phyloP scores from a whole-genome alignment of 805 yeast genomes.

The Candida takata region DNA sequence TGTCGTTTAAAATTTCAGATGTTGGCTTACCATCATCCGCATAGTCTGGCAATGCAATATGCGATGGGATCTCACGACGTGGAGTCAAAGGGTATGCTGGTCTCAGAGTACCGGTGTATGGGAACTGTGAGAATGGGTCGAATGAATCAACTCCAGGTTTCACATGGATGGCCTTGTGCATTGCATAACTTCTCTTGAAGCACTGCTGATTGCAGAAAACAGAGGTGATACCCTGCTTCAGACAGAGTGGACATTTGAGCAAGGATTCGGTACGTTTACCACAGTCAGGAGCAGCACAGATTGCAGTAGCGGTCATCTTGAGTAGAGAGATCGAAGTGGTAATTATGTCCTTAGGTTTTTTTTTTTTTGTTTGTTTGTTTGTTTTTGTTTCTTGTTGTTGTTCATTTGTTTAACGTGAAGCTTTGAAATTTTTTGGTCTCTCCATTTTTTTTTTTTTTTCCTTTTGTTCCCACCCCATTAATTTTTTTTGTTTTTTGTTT shows the following conservation, averaged over 20 bases:
- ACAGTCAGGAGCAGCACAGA: slow-evolving; percentile 77
- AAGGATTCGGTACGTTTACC: slow-evolving; percentile 71
- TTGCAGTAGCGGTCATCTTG: slow-evolving; percentile 1
- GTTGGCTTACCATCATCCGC: slow-evolving; percentile 74
- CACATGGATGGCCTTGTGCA: slow-evolving; percentile 71
- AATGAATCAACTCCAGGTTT: slow-evolving; percentile 55
- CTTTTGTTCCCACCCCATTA: too few relatives aligned
- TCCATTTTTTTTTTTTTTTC: too few relatives aligned
- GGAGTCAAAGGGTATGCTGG: slow-evolving; percentile 80
- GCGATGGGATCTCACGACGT: slow-evolving; percentile 62
- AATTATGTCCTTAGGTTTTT: too few relatives aligned
- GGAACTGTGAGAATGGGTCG: slow-evolving; percentile 81
- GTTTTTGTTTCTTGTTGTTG: too few relatives aligned
- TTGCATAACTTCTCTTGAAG: slow-evolving; percentile 62
- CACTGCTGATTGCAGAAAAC: slow-evolving; percentile 81
- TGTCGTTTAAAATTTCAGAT: slow-evolving; percentile 66
- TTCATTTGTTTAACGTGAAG: too few relatives aligned
- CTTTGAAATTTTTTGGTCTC: too few relatives aligned
- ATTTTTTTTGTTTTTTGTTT: too few relatives aligned
- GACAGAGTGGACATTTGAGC: slow-evolving; percentile 87
- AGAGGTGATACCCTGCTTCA: slow-evolving; percentile 57
- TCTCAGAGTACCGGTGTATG: slow-evolving; percentile 66
- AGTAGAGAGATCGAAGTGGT: too few relatives aligned
- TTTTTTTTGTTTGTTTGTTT: too few relatives aligned
- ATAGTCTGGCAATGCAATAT: slow-evolving; percentile 75